Base-by-base conservation (phyloP, 257 asterid species). In the Rhazya stricta region DNA sequence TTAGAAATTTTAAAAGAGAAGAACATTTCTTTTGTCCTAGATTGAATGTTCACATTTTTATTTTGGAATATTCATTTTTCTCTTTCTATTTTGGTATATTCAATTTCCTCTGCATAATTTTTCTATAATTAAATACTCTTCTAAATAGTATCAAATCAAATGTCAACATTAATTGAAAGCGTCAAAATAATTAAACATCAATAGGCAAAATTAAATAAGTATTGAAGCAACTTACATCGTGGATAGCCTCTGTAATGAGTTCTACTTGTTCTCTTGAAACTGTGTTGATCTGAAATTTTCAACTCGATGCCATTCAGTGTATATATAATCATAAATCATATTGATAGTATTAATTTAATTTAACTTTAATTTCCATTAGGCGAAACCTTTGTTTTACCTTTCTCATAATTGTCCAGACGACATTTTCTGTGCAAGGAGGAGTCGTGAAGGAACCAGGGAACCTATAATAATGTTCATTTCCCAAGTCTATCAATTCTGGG, bases 371-470 rank as follows among this genome's bases (percentile, higher is more conserved):
- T 53, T 15, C 13, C 60, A n/a, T n/a, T 5, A 53, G 19, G 13
- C 9, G 25, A 15, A 23, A n/a, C n/a, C 25, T 15, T 5, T 0
- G 25, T 12, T 19, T 60, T 78, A 86, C 97, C 88, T 81, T 83
- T 78, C 39, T 77, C 0, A 82, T 65, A 67, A 91, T 82, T 6
- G 94, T 84, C 97, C 96, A 91, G 0, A 63, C 71, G 34, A 89
- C 76, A 73, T 81, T 75, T 68, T 87, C 81, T 11, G 91, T 84
- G 73, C 97, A 91, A 11, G 97, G 96, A 11, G 97, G 96, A 19
- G 63, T 53, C 0, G 96, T 90, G 43, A 90, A 89, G 0, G 93
- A 90, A 16, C 96, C 96, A 43, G 82, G 72, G 78, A 85, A 90
- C 30, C 90, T 82, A 11, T 81, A 90, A 39, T 90, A 88, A 50